Evolutionary conservation across 1,139 yeast species (phyloP), one percentile per base, ranked within the genome.

Genomic region (Pichia sp.): DNA sequence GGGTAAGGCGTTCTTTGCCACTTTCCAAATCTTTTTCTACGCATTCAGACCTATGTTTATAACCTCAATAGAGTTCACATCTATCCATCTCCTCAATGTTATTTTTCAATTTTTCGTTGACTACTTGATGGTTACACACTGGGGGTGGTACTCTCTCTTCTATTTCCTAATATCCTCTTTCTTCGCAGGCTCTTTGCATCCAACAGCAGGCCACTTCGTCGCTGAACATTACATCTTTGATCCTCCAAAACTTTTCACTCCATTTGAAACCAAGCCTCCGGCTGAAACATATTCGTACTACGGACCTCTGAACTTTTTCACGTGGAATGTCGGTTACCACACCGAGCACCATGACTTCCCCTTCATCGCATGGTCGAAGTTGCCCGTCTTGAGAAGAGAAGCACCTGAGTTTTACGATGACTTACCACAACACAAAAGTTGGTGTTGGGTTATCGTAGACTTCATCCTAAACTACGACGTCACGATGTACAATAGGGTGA

Each of bases 281-380:
- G 74, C 77, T 23, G 97, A 90, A 66, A 90, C 97, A 0, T 90
- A 85, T 65, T 86, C 95, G 10, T 90, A 90, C 70, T 90, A 90
- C 62, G 97, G 97, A 0, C 71, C 82, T 19, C 75, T 90, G 61
- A 90, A 90, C 64, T 57, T 74, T 31, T 70, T 90, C 55, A 88
- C 95, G 1, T 90, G 96, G 91, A 90, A 90, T 62, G 96, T 89
- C 9, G 97, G 97, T 1, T 83, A 88, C 66, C 97, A 90, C 67
- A 89, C 87, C 64, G 97, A 90, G 69, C 97, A 90, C 68, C 97
- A 90, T 64, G 97, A 90, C 69, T 90, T 90, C 74, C 97, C 97
- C 1, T 90, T 82, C 66, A 79, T 90, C 60, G 93, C 97, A 0
- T 90, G 97, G 97, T 78, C 95, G 1, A 81, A 83, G 57, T 73